Evolutionary conservation across 345 rosid genomes (phyloP).

Genomic region (Jatropha curcas): DNA sequence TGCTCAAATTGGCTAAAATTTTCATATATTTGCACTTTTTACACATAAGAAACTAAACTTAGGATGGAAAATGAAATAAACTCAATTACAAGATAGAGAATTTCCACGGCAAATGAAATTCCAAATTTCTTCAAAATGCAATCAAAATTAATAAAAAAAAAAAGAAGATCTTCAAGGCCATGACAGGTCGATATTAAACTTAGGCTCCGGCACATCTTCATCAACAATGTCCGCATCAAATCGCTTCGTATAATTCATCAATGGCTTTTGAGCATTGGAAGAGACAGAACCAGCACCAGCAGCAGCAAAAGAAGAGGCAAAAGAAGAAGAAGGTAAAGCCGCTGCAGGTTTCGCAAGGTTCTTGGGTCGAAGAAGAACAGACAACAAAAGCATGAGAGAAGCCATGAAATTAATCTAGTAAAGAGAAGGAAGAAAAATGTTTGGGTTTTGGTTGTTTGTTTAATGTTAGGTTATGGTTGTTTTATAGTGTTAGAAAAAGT

Average conservation of each 20-base stretch:
- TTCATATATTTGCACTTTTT: no score
- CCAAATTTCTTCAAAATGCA: no score
- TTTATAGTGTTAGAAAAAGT: no score
- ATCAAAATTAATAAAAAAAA: not conserved
- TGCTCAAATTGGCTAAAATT: no score
- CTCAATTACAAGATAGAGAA: not conserved
- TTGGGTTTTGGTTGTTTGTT: no score
- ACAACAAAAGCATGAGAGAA: conserved; percentile 3
- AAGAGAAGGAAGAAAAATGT: no score
- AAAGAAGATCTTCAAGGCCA: no score
- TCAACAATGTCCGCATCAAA: not conserved
- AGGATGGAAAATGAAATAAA: no score
- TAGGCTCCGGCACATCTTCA: not conserved
- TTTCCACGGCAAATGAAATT: no score
- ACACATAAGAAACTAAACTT: no score
- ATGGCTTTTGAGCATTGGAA: not conserved
- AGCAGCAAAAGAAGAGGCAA: not conserved
- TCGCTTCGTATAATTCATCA: not conserved
- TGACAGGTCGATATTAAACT: not conserved
- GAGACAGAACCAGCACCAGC: not conserved
- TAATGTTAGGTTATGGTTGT: no score
- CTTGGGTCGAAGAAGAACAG: not conserved
- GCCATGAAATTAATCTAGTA: not conserved
- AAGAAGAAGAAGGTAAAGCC: not conserved
- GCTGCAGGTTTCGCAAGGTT: conserved; percentile 2